A percentile compares a stretch with the other conserved stretches of the same genome.
Evolutionary conservation across 305 asterid species (phyloP).

Genomic region (Fraxinus dipetala): DNA sequence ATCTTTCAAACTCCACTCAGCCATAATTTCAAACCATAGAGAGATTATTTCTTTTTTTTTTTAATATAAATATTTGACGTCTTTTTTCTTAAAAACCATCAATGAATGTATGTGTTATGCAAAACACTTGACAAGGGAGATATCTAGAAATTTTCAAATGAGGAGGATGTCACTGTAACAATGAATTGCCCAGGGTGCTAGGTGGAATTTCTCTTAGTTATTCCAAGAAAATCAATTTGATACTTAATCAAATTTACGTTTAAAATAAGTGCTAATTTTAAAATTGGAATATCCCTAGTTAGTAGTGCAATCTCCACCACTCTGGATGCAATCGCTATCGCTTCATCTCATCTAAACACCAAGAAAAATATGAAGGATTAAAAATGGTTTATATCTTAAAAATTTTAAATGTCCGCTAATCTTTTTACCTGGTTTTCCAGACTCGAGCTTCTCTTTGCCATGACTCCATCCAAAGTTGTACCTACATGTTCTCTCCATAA

Average conservation of each 20-base stretch:
- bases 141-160: neutral
- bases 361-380: neutral
- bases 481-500: slow-evolving; percentile 39
- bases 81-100: neutral
- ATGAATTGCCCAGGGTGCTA: neutral
- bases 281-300: neutral
- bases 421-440: slow-evolving; percentile 76
- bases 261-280: neutral
- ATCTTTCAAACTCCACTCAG: neutral
- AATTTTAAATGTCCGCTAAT: neutral
- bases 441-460: slow-evolving; percentile 92
- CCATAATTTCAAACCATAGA: neutral
- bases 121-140: neutral
- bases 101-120: neutral
- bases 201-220: neutral
- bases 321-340: neutral
- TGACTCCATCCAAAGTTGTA: slow-evolving; percentile 98
- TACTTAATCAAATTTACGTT: neutral
- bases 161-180: neutral
- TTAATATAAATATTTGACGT: neutral
- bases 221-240: neutral
- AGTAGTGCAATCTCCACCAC: slow-evolving; percentile 4
- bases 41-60: neutral
- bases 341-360: neutral
- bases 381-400: neutral